Evolutionary conservation across 1,139 yeast species (phyloP), one percentile per base, ranked within the genome.

Genomic region (Eremothecium sinecaudum): DNA sequence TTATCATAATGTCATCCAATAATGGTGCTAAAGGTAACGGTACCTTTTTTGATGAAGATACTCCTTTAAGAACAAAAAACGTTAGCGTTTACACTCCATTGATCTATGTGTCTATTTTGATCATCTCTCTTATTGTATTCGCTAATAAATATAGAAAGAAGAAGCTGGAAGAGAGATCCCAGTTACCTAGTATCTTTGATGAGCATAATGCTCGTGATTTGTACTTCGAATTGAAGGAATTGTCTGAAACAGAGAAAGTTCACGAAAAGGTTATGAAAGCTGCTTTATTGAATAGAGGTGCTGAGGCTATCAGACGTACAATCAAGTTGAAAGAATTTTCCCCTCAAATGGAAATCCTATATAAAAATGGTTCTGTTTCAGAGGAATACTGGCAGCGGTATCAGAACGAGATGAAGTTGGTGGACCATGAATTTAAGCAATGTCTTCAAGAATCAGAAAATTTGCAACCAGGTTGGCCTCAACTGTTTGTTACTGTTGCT

Each of bases 341-440:
- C 45, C 78, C 79, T 4, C 73, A 70, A 34, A 71, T 83, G 50
- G 73, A 73, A 35, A 66, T 71, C 33, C 66, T 90, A 43, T 87
- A 86, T 56, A 92, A 87, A 51, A 76, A 75, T 36, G 97, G 97
- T 1, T 74, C 87, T 21, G 77, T 90, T 42, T 96, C 96, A 22
- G 97, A 90, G 51, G 93, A 82, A 38, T 66, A 82, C 30, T 81
- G 73, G 69, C 79, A 80, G 55, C 79, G 92, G 48, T 86, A 71
- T 59, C 78, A 75, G 47, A 69, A 84, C 34, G 86, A 84, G 46
- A 73, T 72, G 42, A 83, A 84, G 59, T 58, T 84, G 43, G 80
- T 51, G 14, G 92, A 86, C 50, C 54, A 79, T 20, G 98, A 90
- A 55, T 64, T 90, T 46, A 73, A 77, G 55, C 87, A 79, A 38